Percentiles rank a stretch among this genome's conserved stretches.
Evolutionary conservation across 176 grass and related monocot genomes (phyloP).

Genomic region (Triticum urartu): DNA sequence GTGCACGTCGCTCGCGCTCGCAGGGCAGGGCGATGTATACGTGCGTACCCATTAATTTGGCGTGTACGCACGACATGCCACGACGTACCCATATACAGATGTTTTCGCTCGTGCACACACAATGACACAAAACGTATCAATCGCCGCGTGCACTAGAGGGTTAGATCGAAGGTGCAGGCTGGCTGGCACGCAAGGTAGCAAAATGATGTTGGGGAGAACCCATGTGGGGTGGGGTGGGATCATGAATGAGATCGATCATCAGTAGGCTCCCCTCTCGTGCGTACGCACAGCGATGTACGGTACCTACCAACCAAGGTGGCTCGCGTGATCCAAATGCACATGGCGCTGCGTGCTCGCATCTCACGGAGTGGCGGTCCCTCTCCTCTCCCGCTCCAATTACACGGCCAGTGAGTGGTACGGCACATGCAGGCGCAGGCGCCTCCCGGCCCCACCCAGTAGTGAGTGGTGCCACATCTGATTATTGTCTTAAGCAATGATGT

Average conservation of each 20-base stretch:
- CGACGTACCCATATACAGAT: background rate
- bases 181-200: background rate
- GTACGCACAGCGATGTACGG: conserved; percentile 30
- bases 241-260: background rate
- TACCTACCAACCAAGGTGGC: conserved; percentile 10
- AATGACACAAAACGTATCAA: background rate
- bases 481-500: background rate
- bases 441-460: background rate
- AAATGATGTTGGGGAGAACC: background rate
- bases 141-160: background rate
- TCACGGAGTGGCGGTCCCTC: conserved; percentile 4
- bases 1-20: too few relatives aligned
- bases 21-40: too few relatives aligned
- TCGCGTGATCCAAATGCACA: conserved; percentile 49
- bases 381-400: background rate
- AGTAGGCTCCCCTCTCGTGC: conserved; percentile 13
- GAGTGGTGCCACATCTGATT: background rate
- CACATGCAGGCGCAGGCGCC: background rate
- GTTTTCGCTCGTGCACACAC: background rate
- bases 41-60: background rate
- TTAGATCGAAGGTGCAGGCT: background rate
- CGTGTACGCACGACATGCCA: background rate
- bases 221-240: background rate
- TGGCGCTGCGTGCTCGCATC: conserved; percentile 13
- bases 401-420: background rate